Evolutionary conservation across 1,284 basidiomycete species (phyloP).

Genomic region (Hypsizygus ulmarius): DNA sequence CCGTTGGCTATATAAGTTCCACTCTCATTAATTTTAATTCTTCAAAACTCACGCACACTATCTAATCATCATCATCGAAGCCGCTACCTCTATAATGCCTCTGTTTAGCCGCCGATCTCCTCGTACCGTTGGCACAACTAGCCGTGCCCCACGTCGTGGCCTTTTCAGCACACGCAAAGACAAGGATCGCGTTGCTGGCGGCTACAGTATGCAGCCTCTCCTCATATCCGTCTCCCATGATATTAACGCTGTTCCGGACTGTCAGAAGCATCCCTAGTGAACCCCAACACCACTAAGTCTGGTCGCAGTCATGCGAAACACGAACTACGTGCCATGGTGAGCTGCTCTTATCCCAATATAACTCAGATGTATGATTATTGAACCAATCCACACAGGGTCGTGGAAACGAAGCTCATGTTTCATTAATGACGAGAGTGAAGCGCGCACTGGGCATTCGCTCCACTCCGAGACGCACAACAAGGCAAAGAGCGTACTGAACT

Average conservation of each 20-base stretch:
- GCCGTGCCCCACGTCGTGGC: constrained; percentile 23
- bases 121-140: constrained; percentile 18
- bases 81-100: constrained; percentile 22
- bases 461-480: constrained; percentile 30
- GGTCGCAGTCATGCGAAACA: constrained; percentile 46
- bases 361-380: background rate
- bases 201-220: constrained; percentile 39
- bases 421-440: constrained; percentile 51
- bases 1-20: too few species aligned
- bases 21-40: too few species aligned
- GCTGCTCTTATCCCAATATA: constrained; percentile 14
- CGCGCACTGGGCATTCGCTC: constrained; percentile 49
- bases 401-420: constrained; percentile 41
- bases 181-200: constrained; percentile 45
- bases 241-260: constrained; percentile 3
- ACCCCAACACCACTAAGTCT: constrained; percentile 45
- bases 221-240: background rate
- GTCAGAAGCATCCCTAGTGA: constrained; percentile 46
- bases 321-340: constrained; percentile 46
- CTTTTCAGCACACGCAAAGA: constrained; percentile 36
- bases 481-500: constrained; percentile 1
- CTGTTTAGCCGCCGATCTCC: constrained; percentile 23
- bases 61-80: too few species aligned
- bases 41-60: too few species aligned
- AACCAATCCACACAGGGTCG: constrained; percentile 30